Percentiles rank a stretch among this genome's conserved stretches.
Evolutionary conservation across 2,329 filamentous ascomycete species (phyloP).

Genomic region (Graphilbum sp.): DNA sequence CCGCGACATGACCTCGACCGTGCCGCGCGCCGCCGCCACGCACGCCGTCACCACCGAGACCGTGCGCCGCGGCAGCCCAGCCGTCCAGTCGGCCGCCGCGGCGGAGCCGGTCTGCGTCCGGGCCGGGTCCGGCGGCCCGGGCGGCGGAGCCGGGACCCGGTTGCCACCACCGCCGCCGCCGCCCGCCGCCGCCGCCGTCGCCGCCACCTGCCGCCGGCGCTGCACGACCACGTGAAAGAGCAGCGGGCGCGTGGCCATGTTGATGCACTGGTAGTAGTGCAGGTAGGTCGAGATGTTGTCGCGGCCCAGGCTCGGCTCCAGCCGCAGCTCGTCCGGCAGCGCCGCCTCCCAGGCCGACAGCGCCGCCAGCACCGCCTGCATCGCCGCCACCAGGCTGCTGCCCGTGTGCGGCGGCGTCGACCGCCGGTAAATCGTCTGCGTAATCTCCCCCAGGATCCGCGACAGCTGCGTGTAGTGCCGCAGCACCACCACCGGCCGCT

Average conservation of each 20-base stretch:
- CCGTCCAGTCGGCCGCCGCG: conserved; percentile 21
- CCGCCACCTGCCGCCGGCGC: conserved; percentile 20
- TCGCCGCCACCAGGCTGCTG: conserved; percentile 28
- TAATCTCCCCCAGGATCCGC: conserved; percentile 32
- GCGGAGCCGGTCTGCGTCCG: not conserved
- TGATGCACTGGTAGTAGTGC: conserved; percentile 41
- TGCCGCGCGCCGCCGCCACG: conserved; percentile 30
- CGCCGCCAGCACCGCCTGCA: conserved; percentile 31
- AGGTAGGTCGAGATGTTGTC: conserved; percentile 25
- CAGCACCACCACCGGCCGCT: conserved; percentile 30
- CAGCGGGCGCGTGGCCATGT: conserved; percentile 37
- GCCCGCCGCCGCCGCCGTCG: conserved; percentile 7
- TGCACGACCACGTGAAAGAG: conserved; percentile 37
- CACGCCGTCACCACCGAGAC: conserved; percentile 35
- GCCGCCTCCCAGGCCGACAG: conserved; percentile 32
- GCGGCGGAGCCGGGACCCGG: too few species aligned
- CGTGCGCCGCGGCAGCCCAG: conserved; percentile 29
- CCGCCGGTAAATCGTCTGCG: conserved; percentile 29
- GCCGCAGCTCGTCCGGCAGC: conserved; percentile 28
- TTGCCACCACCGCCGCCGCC: too few species aligned
- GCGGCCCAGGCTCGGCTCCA: conserved; percentile 27
- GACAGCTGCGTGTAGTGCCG: conserved; percentile 35
- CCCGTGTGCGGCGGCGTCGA: conserved; percentile 12
- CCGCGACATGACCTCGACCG: conserved; percentile 29
- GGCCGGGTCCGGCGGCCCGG: too few species aligned